A percentile compares a stretch with the other conserved stretches of the same genome.
These are phyloP conservation scores for Eucalyptus erythrocorys DNA, from an alignment of 345 rosid genomes.

Conservation along the genomic window DNA sequence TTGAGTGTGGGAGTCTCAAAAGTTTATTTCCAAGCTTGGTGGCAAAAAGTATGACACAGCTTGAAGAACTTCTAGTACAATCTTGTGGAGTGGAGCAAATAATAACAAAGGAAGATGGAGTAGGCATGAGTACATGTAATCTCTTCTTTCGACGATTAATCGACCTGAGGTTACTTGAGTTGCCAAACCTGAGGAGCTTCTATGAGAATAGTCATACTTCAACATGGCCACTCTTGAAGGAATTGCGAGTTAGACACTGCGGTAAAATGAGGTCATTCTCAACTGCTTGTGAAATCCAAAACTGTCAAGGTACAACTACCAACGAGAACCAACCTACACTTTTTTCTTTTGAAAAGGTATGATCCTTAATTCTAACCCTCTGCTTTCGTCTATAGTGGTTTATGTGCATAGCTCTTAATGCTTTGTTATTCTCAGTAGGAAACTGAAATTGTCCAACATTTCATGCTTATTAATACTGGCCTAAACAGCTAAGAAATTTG, in stretches of 20 bases:
- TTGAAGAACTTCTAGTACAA: not conserved
- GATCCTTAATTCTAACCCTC: too few relatives aligned
- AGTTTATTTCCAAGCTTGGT: not conserved
- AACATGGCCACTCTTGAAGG: not conserved
- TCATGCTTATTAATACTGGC: too few relatives aligned
- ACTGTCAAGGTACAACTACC: not conserved
- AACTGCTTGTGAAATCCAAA: not conserved
- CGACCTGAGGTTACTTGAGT: fast-evolving
- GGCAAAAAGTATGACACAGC: not conserved
- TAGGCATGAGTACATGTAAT: not conserved
- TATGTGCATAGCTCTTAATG: too few relatives aligned
- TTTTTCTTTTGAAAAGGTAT: too few relatives aligned
- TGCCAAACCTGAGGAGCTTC: fast-evolving
- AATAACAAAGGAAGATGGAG: not conserved
- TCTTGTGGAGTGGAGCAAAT: not conserved
- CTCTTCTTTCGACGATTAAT: fast-evolving
- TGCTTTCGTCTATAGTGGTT: too few relatives aligned
- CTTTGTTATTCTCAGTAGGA: too few relatives aligned
- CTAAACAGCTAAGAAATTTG: too few relatives aligned
- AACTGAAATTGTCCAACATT: too few relatives aligned
- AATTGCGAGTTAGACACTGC: not conserved
- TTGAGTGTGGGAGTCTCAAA: not conserved
- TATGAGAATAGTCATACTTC: not conserved
- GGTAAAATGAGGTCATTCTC: not conserved
- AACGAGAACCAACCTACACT: not conserved